Conservation (phyloP, 2,329 filamentous ascomycete species). For the Xylariaceae sp. region DNA sequence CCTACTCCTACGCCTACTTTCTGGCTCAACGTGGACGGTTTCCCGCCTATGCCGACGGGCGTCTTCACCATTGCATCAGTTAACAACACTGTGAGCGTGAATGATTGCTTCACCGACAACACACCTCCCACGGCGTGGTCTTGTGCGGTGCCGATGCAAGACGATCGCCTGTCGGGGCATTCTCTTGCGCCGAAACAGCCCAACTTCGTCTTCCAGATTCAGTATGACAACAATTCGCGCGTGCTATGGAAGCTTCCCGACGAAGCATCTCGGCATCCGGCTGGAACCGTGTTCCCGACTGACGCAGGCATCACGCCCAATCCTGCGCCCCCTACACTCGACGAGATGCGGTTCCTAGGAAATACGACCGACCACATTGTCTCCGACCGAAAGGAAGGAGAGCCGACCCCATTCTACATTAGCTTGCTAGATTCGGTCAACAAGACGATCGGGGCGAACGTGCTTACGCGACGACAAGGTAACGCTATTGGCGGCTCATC, state of each 20-base stretch:
- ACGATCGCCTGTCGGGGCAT: conserved; percentile 54
- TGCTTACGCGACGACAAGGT: conserved; percentile 30
- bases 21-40: conserved; percentile 83
- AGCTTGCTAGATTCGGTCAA: conserved; percentile 40
- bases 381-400: conserved; percentile 66
- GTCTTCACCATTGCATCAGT: conserved; percentile 73
- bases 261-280: conserved; percentile 14
- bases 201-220: conserved; percentile 73
- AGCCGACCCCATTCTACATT: conserved; percentile 84
- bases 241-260: conserved; percentile 47
- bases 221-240: conserved; percentile 58
- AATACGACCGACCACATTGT: conserved; percentile 75
- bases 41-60: conserved; percentile 80
- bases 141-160: conserved; percentile 76
- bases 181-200: conserved; percentile 56
- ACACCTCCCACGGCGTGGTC: conserved; percentile 67
- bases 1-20: conserved; percentile 35
- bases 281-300: conserved; percentile 19
- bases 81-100: conserved; percentile 57
- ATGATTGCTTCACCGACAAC: conserved; percentile 65
- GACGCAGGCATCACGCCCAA: conserved; percentile 41
- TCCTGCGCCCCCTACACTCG: conserved; percentile 53
- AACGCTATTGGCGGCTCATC: conserved; percentile 23
- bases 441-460: conserved; percentile 27
- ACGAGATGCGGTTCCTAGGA: conserved; percentile 76